These are phyloP conservation scores for Croton setiger DNA, from an alignment of 441 rosid species.

Conservation along the genomic window DNA sequence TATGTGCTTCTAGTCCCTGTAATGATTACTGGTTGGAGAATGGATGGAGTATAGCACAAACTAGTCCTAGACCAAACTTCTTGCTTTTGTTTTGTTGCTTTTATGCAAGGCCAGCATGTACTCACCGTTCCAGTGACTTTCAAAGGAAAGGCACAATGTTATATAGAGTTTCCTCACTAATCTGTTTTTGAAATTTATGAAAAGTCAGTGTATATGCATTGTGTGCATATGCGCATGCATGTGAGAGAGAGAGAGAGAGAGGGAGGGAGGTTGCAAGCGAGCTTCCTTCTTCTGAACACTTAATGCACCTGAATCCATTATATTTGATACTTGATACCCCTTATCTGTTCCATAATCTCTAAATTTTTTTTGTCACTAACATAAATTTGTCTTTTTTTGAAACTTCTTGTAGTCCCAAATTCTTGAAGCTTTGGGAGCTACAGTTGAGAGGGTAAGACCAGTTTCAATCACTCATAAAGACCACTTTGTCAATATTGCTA, in stretches of 20 bases:
- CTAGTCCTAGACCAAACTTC: background rate
- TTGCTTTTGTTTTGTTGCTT: background rate
- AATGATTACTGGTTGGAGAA: background rate
- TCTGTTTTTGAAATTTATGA: too few species aligned
- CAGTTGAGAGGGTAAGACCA: slow-evolving; percentile 90
- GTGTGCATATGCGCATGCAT: background rate
- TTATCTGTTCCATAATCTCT: background rate
- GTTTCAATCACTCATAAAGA: slow-evolving; percentile 89
- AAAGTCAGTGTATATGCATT: background rate
- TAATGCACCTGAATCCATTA: background rate
- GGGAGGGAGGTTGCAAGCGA: background rate
- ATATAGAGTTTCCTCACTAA: too few species aligned
- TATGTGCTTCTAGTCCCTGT: background rate
- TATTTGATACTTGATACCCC: background rate
- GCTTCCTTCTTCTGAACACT: background rate
- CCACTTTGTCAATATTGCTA: slow-evolving; percentile 85
- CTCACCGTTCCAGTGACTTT: too few species aligned
- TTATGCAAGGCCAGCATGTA: too few species aligned
- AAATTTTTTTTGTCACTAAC: background rate
- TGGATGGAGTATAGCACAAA: background rate
- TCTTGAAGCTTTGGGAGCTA: slow-evolving; percentile 91
- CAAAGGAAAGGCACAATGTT: too few species aligned
- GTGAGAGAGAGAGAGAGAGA: background rate
- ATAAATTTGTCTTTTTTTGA: slow-evolving; percentile 16
- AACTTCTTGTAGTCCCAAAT: slow-evolving; percentile 70